Conservation (phyloP, 306 rosid genomes). For the Corylus heterophylla region DNA sequence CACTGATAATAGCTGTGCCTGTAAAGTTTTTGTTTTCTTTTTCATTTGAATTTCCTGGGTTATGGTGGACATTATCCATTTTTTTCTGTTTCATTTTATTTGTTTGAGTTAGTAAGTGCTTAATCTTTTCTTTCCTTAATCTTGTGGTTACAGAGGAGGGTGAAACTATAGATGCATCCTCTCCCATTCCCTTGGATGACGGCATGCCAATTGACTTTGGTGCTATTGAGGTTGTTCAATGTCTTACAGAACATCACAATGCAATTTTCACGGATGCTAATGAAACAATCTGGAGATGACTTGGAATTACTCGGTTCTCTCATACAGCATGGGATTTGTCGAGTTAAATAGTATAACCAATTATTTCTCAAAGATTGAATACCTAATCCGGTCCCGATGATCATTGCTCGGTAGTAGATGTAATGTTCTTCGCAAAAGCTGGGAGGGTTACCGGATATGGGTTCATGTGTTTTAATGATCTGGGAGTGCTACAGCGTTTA, state of each 20-base stretch:
- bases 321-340: slow-evolving; percentile 20
- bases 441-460: background rate
- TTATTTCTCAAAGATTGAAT: background rate
- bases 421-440: background rate
- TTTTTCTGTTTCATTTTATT: background rate
- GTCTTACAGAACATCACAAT: slow-evolving; percentile 92
- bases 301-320: background rate
- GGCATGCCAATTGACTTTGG: slow-evolving; percentile 74
- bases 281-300: slow-evolving; percentile 89
- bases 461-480: background rate
- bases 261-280: slow-evolving; percentile 93
- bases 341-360: slow-evolving; percentile 18
- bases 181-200: slow-evolving; percentile 92
- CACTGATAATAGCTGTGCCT: background rate
- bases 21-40: background rate
- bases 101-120: background rate
- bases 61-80: background rate
- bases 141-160: slow-evolving; percentile 58
- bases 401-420: background rate
- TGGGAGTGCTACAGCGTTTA: background rate
- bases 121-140: slow-evolving; percentile 8
- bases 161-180: slow-evolving; percentile 66
- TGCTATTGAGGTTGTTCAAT: slow-evolving; percentile 89
- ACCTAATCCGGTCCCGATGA: slow-evolving; percentile 24
- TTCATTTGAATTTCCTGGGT: no score